phyloP scores from a whole-genome alignment of 495 filamentous ascomycete species.

The Trichoderma reesei region DNA sequence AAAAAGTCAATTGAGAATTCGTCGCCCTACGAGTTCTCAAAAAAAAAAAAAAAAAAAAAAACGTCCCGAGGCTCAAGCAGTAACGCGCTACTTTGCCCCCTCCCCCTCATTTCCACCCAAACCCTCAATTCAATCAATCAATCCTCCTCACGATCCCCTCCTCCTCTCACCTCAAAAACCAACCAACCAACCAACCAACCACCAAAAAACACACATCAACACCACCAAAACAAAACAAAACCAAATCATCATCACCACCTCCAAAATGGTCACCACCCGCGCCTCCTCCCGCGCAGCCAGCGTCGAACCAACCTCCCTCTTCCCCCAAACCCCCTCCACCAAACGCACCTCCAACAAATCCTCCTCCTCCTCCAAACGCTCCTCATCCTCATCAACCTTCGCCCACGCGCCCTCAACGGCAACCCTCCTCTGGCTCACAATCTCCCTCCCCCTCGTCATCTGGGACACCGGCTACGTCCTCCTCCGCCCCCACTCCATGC shows the following conservation, averaged over 20 bases:
- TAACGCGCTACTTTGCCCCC: slow-evolving; percentile 4
- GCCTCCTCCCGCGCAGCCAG: slow-evolving; percentile 7
- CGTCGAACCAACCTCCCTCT: slow-evolving; percentile 6
- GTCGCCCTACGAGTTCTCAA: neutral
- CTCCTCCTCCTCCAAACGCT: neutral
- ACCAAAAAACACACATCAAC: neutral
- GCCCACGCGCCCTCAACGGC: slow-evolving; percentile 54
- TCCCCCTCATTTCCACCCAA: neutral
- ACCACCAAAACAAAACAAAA: neutral
- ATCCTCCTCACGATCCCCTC: slow-evolving; percentile 2
- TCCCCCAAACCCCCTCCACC: slow-evolving; percentile 5
- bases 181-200: neutral
- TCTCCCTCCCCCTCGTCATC: slow-evolving; percentile 71
- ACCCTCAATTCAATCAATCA: neutral
- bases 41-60: too few species aligned
- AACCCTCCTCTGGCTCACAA: slow-evolving; percentile 60
- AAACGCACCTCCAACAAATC: neutral
- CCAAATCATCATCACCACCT: neutral
- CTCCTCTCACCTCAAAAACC: neutral
- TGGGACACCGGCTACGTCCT: slow-evolving; percentile 82
- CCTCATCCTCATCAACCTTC: slow-evolving; percentile 33
- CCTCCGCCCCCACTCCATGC: slow-evolving; percentile 75
- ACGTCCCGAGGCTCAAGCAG: too few species aligned
- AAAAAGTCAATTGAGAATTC: neutral
- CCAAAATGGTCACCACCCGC: slow-evolving; percentile 10